Percentiles rank a stretch among this genome's conserved stretches.
These are phyloP conservation scores for Clavaria fumosa DNA, from an alignment of 768 basidiomycete genomes.

Conservation along the genomic window DNA sequence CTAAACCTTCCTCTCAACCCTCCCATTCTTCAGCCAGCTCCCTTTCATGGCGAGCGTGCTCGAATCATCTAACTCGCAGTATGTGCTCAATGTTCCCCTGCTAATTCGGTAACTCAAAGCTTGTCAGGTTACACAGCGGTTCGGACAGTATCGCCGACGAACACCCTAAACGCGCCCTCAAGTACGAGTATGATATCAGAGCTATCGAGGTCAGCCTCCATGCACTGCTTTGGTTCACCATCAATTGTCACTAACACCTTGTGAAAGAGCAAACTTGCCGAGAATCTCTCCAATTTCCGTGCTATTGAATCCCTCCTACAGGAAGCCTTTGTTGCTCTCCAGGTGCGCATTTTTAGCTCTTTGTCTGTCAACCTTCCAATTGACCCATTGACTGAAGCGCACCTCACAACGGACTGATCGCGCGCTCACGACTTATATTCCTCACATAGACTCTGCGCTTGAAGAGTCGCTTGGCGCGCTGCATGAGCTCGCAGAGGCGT, in stretches of 20 bases:
- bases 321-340: slow-evolving; percentile 44
- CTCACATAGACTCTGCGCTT: slow-evolving; percentile 44
- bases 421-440: slow-evolving; percentile 42
- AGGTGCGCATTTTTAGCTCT: slow-evolving; percentile 36
- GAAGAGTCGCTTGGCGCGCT: slow-evolving; percentile 45
- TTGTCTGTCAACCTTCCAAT: no score
- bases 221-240: no score
- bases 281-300: slow-evolving; percentile 59
- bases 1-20: slow-evolving; percentile 1
- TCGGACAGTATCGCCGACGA: slow-evolving; percentile 31
- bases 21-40: background rate
- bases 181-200: slow-evolving; percentile 44
- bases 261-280: slow-evolving; percentile 31
- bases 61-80: slow-evolving; percentile 6
- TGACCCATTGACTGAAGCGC: no score
- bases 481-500: slow-evolving; percentile 35
- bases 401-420: slow-evolving; percentile 45
- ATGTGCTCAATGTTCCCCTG: slow-evolving; percentile 5
- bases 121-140: slow-evolving; percentile 22
- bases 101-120: slow-evolving; percentile 2
- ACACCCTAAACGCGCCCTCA: slow-evolving; percentile 29
- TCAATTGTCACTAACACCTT: slow-evolving; percentile 3
- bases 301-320: slow-evolving; percentile 56
- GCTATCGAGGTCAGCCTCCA: slow-evolving; percentile 54
- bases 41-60: background rate